Base-by-base conservation (phyloP, 2,329 filamentous ascomycete species). In the Colletotrichum lentis region DNA sequence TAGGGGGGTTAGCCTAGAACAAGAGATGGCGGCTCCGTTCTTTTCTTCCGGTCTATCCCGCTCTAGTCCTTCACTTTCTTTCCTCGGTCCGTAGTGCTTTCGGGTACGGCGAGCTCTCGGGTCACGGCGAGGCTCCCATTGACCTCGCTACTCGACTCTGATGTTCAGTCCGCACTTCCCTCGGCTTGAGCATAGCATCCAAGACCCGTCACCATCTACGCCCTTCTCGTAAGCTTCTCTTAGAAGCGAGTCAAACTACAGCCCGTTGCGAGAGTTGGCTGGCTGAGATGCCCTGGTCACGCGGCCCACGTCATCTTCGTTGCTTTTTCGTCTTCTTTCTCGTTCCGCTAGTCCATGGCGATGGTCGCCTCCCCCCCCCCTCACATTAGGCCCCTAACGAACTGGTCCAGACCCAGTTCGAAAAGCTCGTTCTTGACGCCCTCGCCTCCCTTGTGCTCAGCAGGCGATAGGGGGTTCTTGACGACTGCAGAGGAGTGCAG, bases 371-470 rank as follows among this genome's bases (percentile, higher is more conserved):
- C 53, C 44, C 3, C 53, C 44, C 3, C 31, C 41, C 18, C 55
- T 86, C 80, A 88, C 80, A 88, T 84, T 69, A 90, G 78, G 0
- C 88, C 86, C 70, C 90, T 85, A 59, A 96, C 86, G 74, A 96
- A 96, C 71, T 92, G 89, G 73, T 96, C 92, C 64, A 96, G 77
- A 0, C 88, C 89, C 70, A 91, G 80, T 77, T 91, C 89, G 72
- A 91, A 91, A 71, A 91, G 80, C 77, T 91, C 89, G 74, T 91
- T 91, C 73, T 85, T 86, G 68, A 91, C 89, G n/a, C 90, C 89
- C 31, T 86, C 86, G 64, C 90, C 89, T 46, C 86, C 86, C 73
- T 87, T 87, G 78, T 91, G 89, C 77, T 91, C 89, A 56, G 90
- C 87, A 2, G 89, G 89, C 4, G 89, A 83, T 44, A 91, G 78